A percentile compares a stretch with the other conserved stretches of the same genome.
phyloP scores from a whole-genome alignment of 306 rosid genomes.

The Sechiopsis laciniata region DNA sequence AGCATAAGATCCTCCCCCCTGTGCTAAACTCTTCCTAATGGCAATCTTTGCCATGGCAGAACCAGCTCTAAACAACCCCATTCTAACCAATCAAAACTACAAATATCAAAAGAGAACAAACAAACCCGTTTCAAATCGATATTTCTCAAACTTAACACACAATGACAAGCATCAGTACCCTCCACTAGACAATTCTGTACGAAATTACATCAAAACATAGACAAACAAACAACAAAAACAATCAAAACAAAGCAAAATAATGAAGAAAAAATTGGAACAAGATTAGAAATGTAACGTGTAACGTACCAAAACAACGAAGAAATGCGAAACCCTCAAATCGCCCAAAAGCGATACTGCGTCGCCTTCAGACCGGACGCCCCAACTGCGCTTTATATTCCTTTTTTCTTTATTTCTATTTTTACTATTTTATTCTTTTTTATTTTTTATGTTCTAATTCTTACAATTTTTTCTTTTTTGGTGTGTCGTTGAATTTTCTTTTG shows the following conservation, averaged over 20 bases:
- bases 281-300: background rate
- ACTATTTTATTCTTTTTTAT: background rate
- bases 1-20: constrained; percentile 47
- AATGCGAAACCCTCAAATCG: constrained; percentile 19
- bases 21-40: constrained; percentile 47
- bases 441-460: too few species aligned
- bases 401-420: background rate
- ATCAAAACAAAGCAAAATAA: background rate
- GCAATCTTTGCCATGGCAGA: constrained; percentile 63
- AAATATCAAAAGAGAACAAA: background rate
- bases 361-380: background rate
- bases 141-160: background rate
- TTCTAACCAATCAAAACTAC: constrained; percentile 27
- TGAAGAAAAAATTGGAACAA: background rate
- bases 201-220: background rate
- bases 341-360: background rate
- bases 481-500: too few species aligned
- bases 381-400: background rate
- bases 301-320: constrained; percentile 2
- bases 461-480: too few species aligned
- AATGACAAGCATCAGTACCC: constrained; percentile 5
- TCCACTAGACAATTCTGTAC: background rate
- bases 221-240: background rate
- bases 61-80: constrained; percentile 93
- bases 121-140: background rate